phyloP scores from a whole-genome alignment of 306 rosid genomes.

The Cercis canadensis region DNA sequence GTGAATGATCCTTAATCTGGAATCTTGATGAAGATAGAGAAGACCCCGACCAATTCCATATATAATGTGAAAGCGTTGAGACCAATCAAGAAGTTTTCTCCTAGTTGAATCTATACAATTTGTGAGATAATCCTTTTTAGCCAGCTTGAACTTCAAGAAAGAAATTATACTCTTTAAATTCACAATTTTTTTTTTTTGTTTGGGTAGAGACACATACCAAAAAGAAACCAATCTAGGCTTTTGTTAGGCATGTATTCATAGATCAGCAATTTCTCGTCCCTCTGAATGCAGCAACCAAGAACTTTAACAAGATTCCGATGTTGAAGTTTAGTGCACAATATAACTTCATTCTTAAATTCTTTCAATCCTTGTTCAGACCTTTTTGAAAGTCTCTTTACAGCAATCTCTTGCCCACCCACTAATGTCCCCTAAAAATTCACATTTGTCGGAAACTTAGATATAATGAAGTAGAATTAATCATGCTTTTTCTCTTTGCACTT shows the following conservation, averaged over 20 bases:
- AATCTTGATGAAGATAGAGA: too few relatives aligned
- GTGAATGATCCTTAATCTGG: too few relatives aligned
- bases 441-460: background rate
- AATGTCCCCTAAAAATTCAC: constrained; percentile 40
- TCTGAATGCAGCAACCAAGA: constrained; percentile 47
- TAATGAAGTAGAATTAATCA: too few relatives aligned
- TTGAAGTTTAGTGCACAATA: constrained; percentile 48
- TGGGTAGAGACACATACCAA: constrained; percentile 28
- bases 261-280: constrained; percentile 39
- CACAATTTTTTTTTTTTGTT: too few relatives aligned
- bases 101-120: too few relatives aligned
- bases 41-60: too few relatives aligned
- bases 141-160: too few relatives aligned
- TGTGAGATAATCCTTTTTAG: too few relatives aligned
- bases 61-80: too few relatives aligned
- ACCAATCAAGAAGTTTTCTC: too few relatives aligned
- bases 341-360: constrained; percentile 54
- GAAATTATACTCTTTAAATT: too few relatives aligned
- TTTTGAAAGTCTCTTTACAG: constrained; percentile 50
- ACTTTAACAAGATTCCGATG: constrained; percentile 57
- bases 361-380: constrained; percentile 36
- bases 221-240: constrained; percentile 48
- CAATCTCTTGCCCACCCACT: constrained; percentile 48
- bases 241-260: constrained; percentile 44
- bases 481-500: too few relatives aligned